Base-by-base conservation (phyloP, 306 rosid genomes). In the Corylus avellana region DNA sequence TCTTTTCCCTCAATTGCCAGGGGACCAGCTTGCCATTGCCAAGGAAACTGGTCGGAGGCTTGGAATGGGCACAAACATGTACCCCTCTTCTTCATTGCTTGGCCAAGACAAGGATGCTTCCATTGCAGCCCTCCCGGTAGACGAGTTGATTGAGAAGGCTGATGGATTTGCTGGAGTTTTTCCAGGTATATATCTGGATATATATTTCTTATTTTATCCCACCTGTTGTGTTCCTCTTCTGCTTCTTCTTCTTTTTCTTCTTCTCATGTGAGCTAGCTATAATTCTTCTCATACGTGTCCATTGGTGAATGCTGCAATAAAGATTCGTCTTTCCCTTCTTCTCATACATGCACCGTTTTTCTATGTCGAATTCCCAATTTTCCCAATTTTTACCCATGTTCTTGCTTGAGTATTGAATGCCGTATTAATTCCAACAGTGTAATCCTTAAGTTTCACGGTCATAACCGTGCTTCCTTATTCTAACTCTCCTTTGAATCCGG, bases 51-150 rank as follows among this genome's bases (percentile, higher is more conserved):
- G 99, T 16, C 87, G 99, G 44, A 88, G 99, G 82, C 99, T 96
- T 70, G 99, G 99, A 16, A 96, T 96, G 99, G 99, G 99, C 84
- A 91, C 99, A 76, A 96, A 96, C 83, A 96, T 96, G 99, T 96
- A 96, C 78, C 99, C 99, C 1, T 96, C 99, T 66, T 93, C 98
- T 70, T 85, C 99, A 61, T 89, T 96, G 84, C 98, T 96, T 44
- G 96, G 98, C 58, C 98, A 90, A 86, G 86, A 93, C 81, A 93
- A 92, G 87, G 97, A 89, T 87, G 86, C 93, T 74, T 68, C 96
- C 44, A 85, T 91, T 68, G 78, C 93, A 78, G 77, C 93, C 78
- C 82, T 90, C 77, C 99, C 98, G 39, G 94, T 96, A n/a, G 99
- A 96, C 18, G 99, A 96, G 81, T 86, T 96, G 93, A 96, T 96